Conservation (phyloP, 371 early-diverging fungal genomes). For the Blakeslea trispora region DNA sequence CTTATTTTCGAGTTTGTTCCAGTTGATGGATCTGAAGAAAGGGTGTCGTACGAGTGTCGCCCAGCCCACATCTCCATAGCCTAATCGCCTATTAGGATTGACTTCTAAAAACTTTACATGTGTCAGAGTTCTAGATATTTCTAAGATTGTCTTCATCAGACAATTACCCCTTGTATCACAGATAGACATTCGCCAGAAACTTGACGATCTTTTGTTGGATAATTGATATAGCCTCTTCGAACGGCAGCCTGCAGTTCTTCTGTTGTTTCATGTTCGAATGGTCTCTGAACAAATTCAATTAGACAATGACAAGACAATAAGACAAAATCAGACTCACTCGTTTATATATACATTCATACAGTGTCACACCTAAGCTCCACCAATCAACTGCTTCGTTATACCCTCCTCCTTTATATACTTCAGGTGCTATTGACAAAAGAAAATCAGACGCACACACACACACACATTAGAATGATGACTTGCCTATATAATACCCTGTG, state of each 20-base stretch:
- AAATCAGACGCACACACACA: not conserved
- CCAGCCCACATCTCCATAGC: slow-evolving; percentile 52
- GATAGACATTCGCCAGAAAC: slow-evolving; percentile 63
- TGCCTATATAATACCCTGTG: slow-evolving; percentile 79
- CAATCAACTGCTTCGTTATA: slow-evolving; percentile 83
- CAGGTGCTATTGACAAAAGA: slow-evolving; percentile 65
- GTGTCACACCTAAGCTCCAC: slow-evolving; percentile 91
- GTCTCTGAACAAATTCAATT: slow-evolving; percentile 41
- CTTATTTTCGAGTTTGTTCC: slow-evolving; percentile 49
- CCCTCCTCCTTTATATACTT: slow-evolving; percentile 71
- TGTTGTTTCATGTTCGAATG: slow-evolving; percentile 59
- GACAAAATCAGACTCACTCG: slow-evolving; percentile 31
- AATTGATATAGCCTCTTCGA: slow-evolving; percentile 55
- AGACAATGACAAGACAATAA: not conserved
- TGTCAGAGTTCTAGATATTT: not conserved
- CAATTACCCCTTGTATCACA: slow-evolving; percentile 62
- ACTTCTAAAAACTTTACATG: slow-evolving; percentile 47
- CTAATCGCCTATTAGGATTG: slow-evolving; percentile 53
- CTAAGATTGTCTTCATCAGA: not conserved
- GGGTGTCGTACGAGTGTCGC: slow-evolving; percentile 50
- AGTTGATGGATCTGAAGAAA: slow-evolving; percentile 54
- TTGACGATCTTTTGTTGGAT: slow-evolving; percentile 53
- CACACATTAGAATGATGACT: not conserved
- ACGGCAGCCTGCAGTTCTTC: slow-evolving; percentile 60
- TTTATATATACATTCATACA: slow-evolving; percentile 72